phyloP scores from a whole-genome alignment of 805 yeast species.

The Kuraishia ogatae region DNA sequence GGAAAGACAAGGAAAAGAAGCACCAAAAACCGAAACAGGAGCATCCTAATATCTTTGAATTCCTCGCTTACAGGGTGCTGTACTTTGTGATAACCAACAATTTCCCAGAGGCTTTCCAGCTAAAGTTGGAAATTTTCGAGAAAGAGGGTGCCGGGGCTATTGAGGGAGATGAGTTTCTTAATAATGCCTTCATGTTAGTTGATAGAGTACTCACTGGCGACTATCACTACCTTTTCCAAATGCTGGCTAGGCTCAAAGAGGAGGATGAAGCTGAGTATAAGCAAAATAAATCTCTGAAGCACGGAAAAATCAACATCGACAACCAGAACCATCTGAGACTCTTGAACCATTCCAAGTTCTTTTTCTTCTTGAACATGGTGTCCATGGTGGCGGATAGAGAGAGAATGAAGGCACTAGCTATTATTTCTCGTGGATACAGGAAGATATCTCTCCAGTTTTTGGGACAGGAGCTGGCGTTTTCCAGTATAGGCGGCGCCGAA shows the following conservation, averaged over 20 bases:
- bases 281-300: slow-evolving; percentile 3
- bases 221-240: slow-evolving; percentile 43
- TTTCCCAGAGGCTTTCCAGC: slow-evolving; percentile 40
- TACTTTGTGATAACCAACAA: slow-evolving; percentile 72
- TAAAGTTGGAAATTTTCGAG: slow-evolving; percentile 19
- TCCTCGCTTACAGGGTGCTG: slow-evolving; percentile 61
- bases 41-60: slow-evolving; percentile 43
- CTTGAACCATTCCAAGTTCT: slow-evolving; percentile 11
- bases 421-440: slow-evolving; percentile 49
- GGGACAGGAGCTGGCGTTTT: not conserved
- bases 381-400: slow-evolving; percentile 49
- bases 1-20: slow-evolving; percentile 22
- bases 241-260: slow-evolving; percentile 29
- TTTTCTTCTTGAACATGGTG: slow-evolving; percentile 26
- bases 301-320: slow-evolving; percentile 14
- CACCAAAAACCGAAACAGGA: slow-evolving; percentile 15
- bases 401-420: slow-evolving; percentile 45
- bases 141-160: slow-evolving; percentile 4
- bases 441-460: slow-evolving; percentile 23
- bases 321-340: slow-evolving; percentile 12
- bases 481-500: not conserved
- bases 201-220: slow-evolving; percentile 29
- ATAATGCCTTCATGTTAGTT: slow-evolving; percentile 26
- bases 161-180: slow-evolving; percentile 15
- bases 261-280: slow-evolving; percentile 22